Conservation (phyloP, 164 flowering plant species). For the Saururus chinensis region DNA sequence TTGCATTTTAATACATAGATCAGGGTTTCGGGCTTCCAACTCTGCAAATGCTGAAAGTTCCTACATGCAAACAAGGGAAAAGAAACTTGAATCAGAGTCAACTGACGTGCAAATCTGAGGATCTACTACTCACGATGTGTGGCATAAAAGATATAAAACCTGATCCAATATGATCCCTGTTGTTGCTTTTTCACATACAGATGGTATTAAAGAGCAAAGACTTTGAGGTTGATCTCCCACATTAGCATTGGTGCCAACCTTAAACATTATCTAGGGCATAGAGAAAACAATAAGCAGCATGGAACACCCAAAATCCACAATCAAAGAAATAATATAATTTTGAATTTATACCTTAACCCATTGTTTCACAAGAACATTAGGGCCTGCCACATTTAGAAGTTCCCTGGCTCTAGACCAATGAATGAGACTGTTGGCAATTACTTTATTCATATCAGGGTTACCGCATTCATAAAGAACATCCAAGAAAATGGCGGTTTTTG, state of each 20-base stretch:
- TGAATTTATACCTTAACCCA: conserved; percentile 82
- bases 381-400: conserved; percentile 35
- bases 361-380: conserved; percentile 49
- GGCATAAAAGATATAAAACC: conserved; percentile 30
- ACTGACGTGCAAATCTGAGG: neutral
- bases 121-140: neutral
- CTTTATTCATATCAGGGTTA: conserved; percentile 19
- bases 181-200: conserved; percentile 18
- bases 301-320: neutral
- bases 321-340: neutral
- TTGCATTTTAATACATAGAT: conserved; percentile 56
- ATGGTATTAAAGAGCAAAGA: conserved; percentile 35
- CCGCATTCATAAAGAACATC: conserved; percentile 54
- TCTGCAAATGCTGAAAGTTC: conserved; percentile 72
- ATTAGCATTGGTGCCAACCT: conserved; percentile 17
- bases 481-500: conserved; percentile 39
- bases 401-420: conserved; percentile 49
- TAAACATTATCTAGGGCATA: conserved; percentile 39
- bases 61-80: conserved; percentile 23
- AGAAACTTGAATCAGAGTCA: neutral
- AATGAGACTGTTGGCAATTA: conserved; percentile 31
- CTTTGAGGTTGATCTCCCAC: conserved; percentile 20
- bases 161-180: conserved; percentile 54
- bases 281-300: conserved; percentile 13
- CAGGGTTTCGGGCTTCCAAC: conserved; percentile 23